These are phyloP conservation scores for Lagenaria siceraria DNA, from an alignment of 306 rosid species.

Conservation along the genomic window DNA sequence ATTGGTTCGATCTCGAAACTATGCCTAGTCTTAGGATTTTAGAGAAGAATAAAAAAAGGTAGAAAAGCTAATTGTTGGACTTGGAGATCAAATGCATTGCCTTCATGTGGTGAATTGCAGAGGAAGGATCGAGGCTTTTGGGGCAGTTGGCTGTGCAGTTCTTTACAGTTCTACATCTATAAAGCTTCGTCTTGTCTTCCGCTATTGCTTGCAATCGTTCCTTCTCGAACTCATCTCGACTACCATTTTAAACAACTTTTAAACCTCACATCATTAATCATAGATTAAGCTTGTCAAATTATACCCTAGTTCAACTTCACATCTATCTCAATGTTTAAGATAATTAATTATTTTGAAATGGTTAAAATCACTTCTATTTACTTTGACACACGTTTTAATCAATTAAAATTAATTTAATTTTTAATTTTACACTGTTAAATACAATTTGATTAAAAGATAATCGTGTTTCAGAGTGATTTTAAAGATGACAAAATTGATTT, in stretches of 20 bases:
- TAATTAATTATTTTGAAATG: too few relatives aligned
- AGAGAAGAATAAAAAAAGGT: not conserved
- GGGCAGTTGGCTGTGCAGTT: conserved; percentile 31
- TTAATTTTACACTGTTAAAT: too few relatives aligned
- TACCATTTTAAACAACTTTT: not conserved
- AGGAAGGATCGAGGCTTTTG: conserved; percentile 23
- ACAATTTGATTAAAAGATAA: too few relatives aligned
- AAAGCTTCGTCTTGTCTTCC: conserved; percentile 13
- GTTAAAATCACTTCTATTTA: too few relatives aligned
- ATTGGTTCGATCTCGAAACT: too few relatives aligned
- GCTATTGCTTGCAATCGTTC: conserved; percentile 21
- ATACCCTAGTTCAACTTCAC: too few relatives aligned
- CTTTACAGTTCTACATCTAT: conserved; percentile 13
- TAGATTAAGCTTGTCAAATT: too few relatives aligned
- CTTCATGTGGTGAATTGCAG: conserved; percentile 32
- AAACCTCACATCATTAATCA: not conserved
- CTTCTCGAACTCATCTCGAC: conserved; percentile 18
- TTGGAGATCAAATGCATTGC: conserved; percentile 8
- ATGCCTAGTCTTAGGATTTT: not conserved
- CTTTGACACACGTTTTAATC: too few relatives aligned
- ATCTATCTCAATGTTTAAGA: too few relatives aligned
- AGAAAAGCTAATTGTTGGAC: not conserved
- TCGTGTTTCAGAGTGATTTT: too few relatives aligned
- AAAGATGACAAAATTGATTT: too few relatives aligned
- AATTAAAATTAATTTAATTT: too few relatives aligned